phyloP scores from a whole-genome alignment of 352 stramenopile species.

The Phytophthora tubulina region DNA sequence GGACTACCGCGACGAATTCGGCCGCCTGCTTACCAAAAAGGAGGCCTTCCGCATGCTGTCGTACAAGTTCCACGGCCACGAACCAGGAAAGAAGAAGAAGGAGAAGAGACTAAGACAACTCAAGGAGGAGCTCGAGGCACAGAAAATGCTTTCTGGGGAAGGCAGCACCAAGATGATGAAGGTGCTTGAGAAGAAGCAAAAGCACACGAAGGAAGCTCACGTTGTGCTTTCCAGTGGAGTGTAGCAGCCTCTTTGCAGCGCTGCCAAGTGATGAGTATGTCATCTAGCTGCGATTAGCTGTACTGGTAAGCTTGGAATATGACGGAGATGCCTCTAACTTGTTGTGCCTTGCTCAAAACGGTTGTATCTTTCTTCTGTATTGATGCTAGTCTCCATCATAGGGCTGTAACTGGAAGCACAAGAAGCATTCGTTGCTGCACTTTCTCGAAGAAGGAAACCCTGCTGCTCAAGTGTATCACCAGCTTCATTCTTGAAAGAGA shows the following conservation, averaged over 20 bases:
- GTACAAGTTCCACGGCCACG: constrained; percentile 99
- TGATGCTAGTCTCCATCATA: not conserved
- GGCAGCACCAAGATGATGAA: constrained; percentile 89
- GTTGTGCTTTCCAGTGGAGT: constrained; percentile 81
- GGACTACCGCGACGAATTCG: constrained; percentile 98
- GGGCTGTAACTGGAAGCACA: not conserved
- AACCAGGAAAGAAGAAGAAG: constrained; percentile 97
- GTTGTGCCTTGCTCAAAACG: constrained; percentile 9
- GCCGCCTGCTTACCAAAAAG: constrained; percentile 96
- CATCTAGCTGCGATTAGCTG: constrained; percentile 2
- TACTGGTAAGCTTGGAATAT: constrained; percentile 28
- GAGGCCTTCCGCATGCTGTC: constrained; percentile 98
- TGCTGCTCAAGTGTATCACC: too few relatives aligned
- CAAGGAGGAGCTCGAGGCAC: constrained; percentile 80
- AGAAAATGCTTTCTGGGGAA: constrained; percentile 82
- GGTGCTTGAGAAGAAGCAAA: constrained; percentile 87
- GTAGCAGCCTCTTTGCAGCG: constrained; percentile 29
- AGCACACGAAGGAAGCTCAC: constrained; percentile 82
- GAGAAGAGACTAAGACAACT: constrained; percentile 94
- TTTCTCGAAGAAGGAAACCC: constrained; percentile 5
- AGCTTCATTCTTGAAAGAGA: too few relatives aligned
- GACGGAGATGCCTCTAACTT: not conserved
- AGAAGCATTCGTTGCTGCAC: not conserved
- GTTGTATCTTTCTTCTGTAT: constrained; percentile 3
- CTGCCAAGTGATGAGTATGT: not conserved